These are phyloP conservation scores for Rickenella mellea DNA, from an alignment of 768 basidiomycete genomes.

Conservation along the genomic window DNA sequence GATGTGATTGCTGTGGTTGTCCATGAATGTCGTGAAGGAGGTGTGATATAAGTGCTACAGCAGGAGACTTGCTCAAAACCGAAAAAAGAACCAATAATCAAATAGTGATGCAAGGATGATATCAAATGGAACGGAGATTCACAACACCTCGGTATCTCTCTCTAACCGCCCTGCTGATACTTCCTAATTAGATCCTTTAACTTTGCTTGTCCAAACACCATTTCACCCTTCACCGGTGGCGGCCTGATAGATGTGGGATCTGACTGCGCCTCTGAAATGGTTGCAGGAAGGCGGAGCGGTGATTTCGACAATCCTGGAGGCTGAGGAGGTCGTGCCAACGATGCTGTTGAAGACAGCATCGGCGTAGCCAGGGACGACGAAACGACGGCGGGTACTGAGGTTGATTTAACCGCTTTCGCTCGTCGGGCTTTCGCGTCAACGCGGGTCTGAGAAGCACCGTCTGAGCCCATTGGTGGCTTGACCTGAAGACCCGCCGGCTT, in stretches of 20 bases:
- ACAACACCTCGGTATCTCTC: too few relatives aligned
- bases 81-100: too few relatives aligned
- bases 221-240: conserved; percentile 25
- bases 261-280: conserved; percentile 2
- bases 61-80: too few relatives aligned
- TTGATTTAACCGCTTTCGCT: conserved; percentile 42
- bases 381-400: conserved; percentile 57
- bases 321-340: conserved; percentile 45
- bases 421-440: conserved; percentile 9
- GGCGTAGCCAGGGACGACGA: conserved; percentile 69
- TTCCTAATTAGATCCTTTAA: conserved; percentile 75
- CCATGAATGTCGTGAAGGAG: too few relatives aligned
- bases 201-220: conserved; percentile 71
- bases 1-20: too few relatives aligned
- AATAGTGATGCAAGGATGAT: too few relatives aligned
- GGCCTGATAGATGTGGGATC: conserved; percentile 3
- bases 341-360: conserved; percentile 66
- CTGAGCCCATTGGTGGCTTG: conserved; percentile 5
- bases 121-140: too few relatives aligned
- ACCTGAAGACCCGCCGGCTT: conserved; percentile 5
- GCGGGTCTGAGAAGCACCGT: conserved; percentile 2
- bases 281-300: conserved; percentile 4
- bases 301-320: conserved; percentile 21
- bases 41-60: too few relatives aligned
- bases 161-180: conserved; percentile 50